Evolutionary conservation across 129 eudicot species (phyloP), one percentile per base, ranked within the genome.

Genomic region (Chrysanthemum makinoi): DNA sequence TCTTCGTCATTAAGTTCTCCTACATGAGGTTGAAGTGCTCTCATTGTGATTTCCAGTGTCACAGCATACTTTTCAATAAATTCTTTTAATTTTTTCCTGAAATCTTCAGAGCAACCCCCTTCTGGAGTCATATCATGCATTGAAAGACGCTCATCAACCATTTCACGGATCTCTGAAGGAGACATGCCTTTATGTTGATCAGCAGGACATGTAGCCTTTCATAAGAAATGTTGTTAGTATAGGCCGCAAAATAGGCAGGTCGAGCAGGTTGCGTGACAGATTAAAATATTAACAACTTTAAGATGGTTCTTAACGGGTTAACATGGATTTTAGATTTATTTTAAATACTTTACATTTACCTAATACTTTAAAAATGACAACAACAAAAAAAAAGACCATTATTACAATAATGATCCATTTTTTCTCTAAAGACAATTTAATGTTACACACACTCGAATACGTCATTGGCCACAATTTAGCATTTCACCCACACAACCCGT

Each of bases 181-280:
- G 96, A 79, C 78, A 90, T 58, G 62, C 88, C 80, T 68, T 24
- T 60, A 48, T 67, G 48, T 43, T 85, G 83, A 57, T 80, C 83
- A 58, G 91, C 89, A 65, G 91, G 94, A 70, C 97, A 90, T 59
- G 96, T 90, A 72, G 97, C 97, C 99, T 94, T 77, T 61, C 51
- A 57, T 65, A 67, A 10, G 10, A 75, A 80, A 57, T 24, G 22
- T 57, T 9, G 47, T 68, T 56, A 72, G 50, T 16, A 53, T 52
- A 10, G 12, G 4, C 17, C 46, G 62, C 73, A 68, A 52, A 51
- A 67, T 9, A 26, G 46, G 24, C 17, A 8, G 9, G 35, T 10
- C 24, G 17, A 15, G 46, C 10, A 8, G 46, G 46, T 39, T 39
- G 14, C 7, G 51, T 39, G 14, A 16, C 15, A n/a, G 39, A 35